Conservation (phyloP, 2,329 filamentous ascomycete genomes). For the Keithomyces neogunnii region DNA sequence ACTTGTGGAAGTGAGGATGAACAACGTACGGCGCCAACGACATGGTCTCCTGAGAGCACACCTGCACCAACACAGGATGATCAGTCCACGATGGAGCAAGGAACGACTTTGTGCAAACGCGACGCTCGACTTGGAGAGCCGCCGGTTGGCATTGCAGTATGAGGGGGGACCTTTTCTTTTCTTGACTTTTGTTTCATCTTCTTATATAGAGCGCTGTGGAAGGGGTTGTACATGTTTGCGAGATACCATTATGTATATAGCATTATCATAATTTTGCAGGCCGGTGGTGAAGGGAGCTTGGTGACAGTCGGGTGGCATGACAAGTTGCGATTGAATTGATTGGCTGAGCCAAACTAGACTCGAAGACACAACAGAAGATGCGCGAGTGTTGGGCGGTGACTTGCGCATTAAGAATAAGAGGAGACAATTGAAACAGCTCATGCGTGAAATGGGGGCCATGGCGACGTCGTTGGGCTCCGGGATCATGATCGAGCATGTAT, state of each 20-base stretch:
- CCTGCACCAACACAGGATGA: constrained; percentile 30
- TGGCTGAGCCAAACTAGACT: neutral
- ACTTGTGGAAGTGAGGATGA: constrained; percentile 41
- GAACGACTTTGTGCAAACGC: constrained; percentile 20
- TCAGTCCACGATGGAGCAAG: constrained; percentile 30
- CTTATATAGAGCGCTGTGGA: neutral
- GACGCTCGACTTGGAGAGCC: constrained; percentile 10
- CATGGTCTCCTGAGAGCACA: constrained; percentile 39
- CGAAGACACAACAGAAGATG: neutral
- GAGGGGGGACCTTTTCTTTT: constrained; percentile 7
- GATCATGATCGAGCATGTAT: neutral
- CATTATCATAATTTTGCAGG: neutral
- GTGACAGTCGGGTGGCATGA: neutral
- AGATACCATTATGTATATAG: neutral
- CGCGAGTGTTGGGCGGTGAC: neutral
- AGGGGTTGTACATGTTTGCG: neutral
- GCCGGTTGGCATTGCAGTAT: constrained; percentile 21
- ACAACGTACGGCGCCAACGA: constrained; percentile 37
- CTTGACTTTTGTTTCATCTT: neutral
- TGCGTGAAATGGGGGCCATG: neutral
- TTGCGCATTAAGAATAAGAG: neutral
- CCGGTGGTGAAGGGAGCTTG: neutral
- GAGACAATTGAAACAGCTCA: neutral
- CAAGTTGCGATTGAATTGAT: neutral
- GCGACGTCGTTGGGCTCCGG: neutral